These are phyloP conservation scores for Phaeosphaeria sp. DNA, from an alignment of 2,329 filamentous ascomycete genomes.

Conservation along the genomic window DNA sequence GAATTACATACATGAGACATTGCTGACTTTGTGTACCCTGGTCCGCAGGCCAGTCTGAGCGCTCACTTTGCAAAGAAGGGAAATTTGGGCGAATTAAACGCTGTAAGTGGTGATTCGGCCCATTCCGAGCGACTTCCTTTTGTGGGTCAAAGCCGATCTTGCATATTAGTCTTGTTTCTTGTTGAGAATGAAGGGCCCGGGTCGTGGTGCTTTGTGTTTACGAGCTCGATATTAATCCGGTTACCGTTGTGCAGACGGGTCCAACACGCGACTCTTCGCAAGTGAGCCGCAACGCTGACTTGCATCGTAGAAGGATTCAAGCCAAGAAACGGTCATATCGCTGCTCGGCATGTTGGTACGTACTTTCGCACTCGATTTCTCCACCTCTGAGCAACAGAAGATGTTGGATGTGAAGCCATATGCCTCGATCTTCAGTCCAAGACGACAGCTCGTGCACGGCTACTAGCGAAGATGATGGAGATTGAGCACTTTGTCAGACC, in stretches of 20 bases:
- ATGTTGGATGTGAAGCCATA: not conserved
- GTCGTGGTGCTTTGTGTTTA: constrained; percentile 12
- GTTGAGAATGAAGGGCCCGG: constrained; percentile 14
- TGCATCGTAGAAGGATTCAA: constrained; percentile 74
- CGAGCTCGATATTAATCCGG: constrained; percentile 19
- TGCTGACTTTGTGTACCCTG: no score
- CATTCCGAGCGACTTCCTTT: not conserved
- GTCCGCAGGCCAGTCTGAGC: constrained; percentile 81
- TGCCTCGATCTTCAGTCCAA: not conserved
- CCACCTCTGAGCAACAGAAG: not conserved
- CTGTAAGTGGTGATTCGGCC: constrained; percentile 56
- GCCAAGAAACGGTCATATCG: constrained; percentile 92
- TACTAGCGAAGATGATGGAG: constrained; percentile 1
- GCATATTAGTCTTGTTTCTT: constrained; percentile 14
- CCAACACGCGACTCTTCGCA: constrained; percentile 18
- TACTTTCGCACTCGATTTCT: constrained; percentile 7
- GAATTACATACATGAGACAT: no score
- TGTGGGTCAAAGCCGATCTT: not conserved
- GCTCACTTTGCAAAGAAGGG: constrained; percentile 88
- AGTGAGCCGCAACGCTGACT: constrained; percentile 27
- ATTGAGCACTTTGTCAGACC: constrained; percentile 6
- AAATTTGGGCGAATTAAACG: constrained; percentile 92
- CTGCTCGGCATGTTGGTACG: constrained; percentile 80
- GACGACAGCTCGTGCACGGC: not conserved
- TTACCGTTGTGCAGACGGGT: constrained; percentile 1